Evolutionary conservation across 176 grass and related monocot genomes (phyloP), one percentile per base, ranked within the genome.

Genomic region (Lolium rigidum): DNA sequence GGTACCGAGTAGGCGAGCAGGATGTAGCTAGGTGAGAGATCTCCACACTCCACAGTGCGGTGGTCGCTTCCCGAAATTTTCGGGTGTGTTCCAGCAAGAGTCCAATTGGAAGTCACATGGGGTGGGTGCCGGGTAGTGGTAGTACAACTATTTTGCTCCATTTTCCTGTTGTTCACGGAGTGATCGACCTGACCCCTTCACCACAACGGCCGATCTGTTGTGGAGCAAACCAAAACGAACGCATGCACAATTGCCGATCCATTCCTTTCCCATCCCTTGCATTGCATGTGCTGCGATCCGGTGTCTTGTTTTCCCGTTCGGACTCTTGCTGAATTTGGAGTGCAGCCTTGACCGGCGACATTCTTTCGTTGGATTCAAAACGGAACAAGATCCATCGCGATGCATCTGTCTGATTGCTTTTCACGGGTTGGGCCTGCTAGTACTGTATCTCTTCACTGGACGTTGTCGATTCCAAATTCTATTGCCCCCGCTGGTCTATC

Each of bases 41-140:
- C 70, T 84, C 77, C 17, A 15, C 63, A 66, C 25, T 31, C 69
- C 67, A 70, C 67, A 70, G 66, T 62, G 72, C n/a, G 14, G 72
- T 63, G 76, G 83, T 91, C 80, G 83, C 66, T 15, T 57, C 77
- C 89, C 91, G 87, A 57, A 86, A 93, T 83, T 80, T 80, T 84
- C 83, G 91, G 88, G 13, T 44, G 83, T 91, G 79, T 86, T 86
- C 80, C 56, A 80, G 82, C 79, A 88, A 86, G 77, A 84, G 74
- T 85, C 89, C 86, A 90, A 80, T 80, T 74, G 85, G 61, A 68
- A 61, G 79, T 59, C 93, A 98, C 89, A 95, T 93, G 95, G 91
- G 87, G 13, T 4, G 56, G 10, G 4, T 44, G 63, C 31, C 1
- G 6, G 64, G 7, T 38, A 7, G 35, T 39, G 47, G 73, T 14